Conservation (phyloP, 768 basidiomycete species). For the Coprinopsis cinerea region DNA sequence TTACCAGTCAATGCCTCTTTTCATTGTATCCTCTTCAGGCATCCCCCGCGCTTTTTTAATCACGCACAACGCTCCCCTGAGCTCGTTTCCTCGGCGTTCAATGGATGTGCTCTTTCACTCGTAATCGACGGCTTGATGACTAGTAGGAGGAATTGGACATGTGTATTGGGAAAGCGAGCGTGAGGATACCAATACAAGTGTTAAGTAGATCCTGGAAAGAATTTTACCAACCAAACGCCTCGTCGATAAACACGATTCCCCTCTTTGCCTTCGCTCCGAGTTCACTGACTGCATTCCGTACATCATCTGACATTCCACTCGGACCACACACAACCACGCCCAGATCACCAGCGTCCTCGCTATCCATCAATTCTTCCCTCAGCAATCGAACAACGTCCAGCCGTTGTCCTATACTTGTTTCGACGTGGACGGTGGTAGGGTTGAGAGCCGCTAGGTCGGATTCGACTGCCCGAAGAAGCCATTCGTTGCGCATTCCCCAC, state of each 20-base stretch:
- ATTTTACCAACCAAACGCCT: conserved; percentile 12
- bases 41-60: too few species aligned
- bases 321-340: conserved; percentile 11
- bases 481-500: conserved; percentile 8
- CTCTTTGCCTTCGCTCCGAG: conserved; percentile 10
- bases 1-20: too few species aligned
- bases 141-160: too few species aligned
- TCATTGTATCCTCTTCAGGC: too few species aligned
- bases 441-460: background rate
- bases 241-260: conserved; percentile 10
- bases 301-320: conserved; percentile 8
- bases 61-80: too few species aligned
- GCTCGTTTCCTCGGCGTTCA: too few species aligned
- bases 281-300: conserved; percentile 3
- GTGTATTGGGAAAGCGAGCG: too few species aligned
- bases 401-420: conserved; percentile 2
- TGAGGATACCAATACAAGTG: too few species aligned
- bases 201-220: too few species aligned
- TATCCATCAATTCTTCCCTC: conserved; percentile 4
- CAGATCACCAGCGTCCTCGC: conserved; percentile 2
- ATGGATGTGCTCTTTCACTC: too few species aligned
- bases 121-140: too few species aligned
- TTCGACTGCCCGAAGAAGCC: conserved; percentile 2
- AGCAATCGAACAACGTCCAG: conserved; percentile 2
- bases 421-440: background rate